These are phyloP conservation scores for Exophiala phaeomuriformis DNA, from an alignment of 2,329 filamentous ascomycete species.

Conservation along the genomic window DNA sequence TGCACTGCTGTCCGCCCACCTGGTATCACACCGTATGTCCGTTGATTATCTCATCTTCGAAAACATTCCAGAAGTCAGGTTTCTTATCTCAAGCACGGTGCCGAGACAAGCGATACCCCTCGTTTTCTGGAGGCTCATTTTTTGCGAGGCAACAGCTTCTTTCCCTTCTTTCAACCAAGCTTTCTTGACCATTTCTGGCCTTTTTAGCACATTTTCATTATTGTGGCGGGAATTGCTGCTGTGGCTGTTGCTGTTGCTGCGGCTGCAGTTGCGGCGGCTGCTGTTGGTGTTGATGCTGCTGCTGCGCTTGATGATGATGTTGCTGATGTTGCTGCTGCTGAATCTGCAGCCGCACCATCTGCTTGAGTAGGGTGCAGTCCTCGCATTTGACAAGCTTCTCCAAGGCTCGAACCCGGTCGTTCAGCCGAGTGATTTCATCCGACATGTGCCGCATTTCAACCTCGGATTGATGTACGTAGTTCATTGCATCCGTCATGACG, in stretches of 20 bases:
- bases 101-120: too few species aligned
- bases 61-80: not conserved
- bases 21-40: too few species aligned
- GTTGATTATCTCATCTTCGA: too few species aligned
- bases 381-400: constrained; percentile 22
- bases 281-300: constrained; percentile 1
- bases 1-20: too few species aligned
- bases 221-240: not conserved
- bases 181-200: not conserved
- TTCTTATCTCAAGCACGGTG: not conserved
- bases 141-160: not conserved
- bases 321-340: constrained; percentile 7
- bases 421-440: constrained; percentile 23
- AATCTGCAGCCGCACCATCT: constrained; percentile 18
- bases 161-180: not conserved
- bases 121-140: too few species aligned
- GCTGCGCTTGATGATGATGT: not conserved
- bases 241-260: not conserved
- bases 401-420: constrained; percentile 18
- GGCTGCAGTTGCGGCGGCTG: not conserved
- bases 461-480: constrained; percentile 23
- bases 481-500: constrained; percentile 25
- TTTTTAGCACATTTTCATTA: not conserved
- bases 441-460: constrained; percentile 23
- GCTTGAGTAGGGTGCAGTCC: constrained; percentile 20